These are phyloP conservation scores for Botrytis porri DNA, from an alignment of 2,329 filamentous ascomycete species.

Conservation along the genomic window DNA sequence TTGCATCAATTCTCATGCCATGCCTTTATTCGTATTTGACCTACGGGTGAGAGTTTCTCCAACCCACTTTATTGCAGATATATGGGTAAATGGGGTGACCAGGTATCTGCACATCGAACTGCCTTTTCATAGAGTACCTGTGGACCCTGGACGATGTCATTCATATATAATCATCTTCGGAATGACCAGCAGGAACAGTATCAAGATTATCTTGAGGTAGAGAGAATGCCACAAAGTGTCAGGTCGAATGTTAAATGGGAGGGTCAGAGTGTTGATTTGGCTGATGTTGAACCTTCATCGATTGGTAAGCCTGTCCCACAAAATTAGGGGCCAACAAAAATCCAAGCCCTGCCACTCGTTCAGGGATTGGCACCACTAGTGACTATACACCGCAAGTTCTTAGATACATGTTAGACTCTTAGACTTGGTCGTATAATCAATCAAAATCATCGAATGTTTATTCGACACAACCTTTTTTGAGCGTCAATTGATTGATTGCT, in stretches of 20 bases:
- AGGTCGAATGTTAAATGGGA: neutral
- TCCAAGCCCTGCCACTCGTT: neutral
- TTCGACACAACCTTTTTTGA: neutral
- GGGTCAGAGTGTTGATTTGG: neutral
- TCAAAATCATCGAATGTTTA: neutral
- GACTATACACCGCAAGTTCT: conserved; percentile 4
- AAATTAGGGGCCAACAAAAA: neutral
- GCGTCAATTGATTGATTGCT: conserved; percentile 9
- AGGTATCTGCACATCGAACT: neutral
- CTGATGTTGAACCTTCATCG: neutral
- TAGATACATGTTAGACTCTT: neutral
- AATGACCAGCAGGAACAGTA: neutral
- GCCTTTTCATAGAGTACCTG: neutral
- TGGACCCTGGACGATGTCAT: neutral
- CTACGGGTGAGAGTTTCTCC: neutral
- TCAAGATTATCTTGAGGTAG: neutral
- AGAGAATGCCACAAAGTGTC: neutral
- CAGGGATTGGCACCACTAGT: neutral
- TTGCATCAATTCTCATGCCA: neutral
- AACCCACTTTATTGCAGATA: neutral
- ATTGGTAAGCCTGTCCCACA: neutral
- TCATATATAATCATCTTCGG: neutral
- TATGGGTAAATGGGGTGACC: neutral
- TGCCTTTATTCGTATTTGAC: neutral
- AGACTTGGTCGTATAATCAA: neutral